Base-by-base conservation (phyloP, 2,329 filamentous ascomycete genomes). In the Dactylellina drechsleri region DNA sequence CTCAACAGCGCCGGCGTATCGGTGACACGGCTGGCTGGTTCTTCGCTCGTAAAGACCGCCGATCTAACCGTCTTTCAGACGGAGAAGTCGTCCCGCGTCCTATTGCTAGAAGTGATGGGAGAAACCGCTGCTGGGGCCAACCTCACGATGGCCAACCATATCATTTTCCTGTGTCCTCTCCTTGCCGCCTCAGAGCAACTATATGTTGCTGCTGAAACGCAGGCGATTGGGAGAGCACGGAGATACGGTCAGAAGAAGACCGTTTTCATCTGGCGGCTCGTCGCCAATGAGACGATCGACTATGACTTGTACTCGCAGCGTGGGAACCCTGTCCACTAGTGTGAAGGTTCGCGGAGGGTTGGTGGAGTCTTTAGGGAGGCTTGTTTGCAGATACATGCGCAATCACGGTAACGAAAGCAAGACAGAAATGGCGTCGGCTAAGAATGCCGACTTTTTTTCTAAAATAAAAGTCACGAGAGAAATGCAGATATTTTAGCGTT, bases 51-150 rank as follows among this genome's bases (percentile, higher is more conserved):
- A 4, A 77, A 80, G 45, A 78, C 80, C 0, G 79, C 79, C 15
- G 81, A 60, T 13, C 58, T 75, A 2, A 58, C 64, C 2, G 18
- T 43, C 6, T 75, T 75, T 16, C 71, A 75, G 36, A 54, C 7
- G 26, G 40, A 60, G n/a, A 56, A 54, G 12, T 36, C 52, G 0
- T 81, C 80, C 31, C 86, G 84, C 60, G 86, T 88, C 0, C 81
- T 90, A 3, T 82, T 91, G 15, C 81, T 91, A 31, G 85, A 87
- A 67, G 82, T 88, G 1, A 84, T 84, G 0, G 84, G 84, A 76
- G 86, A 86, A 40, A 85, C 86, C 62, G 86, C 88, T 1, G 85
- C 88, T 36, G 89, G 89, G 60, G 80, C 86, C 8, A 91, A 91
- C 76, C 81, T 91, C 1, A 86, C 87, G 54, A 85, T 84, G 45